Conservation (phyloP, 345 rosid genomes). For the Gossypium australe region DNA sequence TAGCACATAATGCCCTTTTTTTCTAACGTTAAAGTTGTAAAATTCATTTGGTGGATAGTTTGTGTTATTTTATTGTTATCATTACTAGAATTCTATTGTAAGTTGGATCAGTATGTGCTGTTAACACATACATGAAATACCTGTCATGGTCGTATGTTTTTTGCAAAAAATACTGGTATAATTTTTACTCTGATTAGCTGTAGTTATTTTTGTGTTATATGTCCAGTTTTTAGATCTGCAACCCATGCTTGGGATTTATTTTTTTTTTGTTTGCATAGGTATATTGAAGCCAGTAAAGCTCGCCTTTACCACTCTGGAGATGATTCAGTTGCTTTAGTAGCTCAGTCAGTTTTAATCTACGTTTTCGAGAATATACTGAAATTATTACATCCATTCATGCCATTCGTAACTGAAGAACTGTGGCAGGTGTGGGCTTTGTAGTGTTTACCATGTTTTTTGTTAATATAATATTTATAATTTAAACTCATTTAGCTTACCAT, state of each 20-base stretch:
- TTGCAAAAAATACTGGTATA: too few species aligned
- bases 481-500: neutral
- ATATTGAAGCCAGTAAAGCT: conserved; percentile 95
- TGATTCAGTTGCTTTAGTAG: conserved; percentile 41
- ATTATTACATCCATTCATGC: conserved; percentile 96
- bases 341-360: conserved; percentile 83
- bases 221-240: neutral
- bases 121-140: neutral
- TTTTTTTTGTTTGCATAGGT: conserved; percentile 45
- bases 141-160: too few species aligned
- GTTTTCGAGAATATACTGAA: conserved; percentile 80
- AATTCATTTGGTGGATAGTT: neutral
- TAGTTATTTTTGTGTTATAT: neutral
- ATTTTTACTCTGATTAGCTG: too few species aligned
- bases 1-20: neutral
- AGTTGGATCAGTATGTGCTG: neutral
- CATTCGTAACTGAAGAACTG: conserved; percentile 90
- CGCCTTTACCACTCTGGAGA: conserved; percentile 61
- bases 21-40: neutral
- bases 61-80: neutral
- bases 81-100: neutral
- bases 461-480: neutral
- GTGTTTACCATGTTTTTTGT: neutral
- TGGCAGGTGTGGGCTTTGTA: conserved; percentile 65
- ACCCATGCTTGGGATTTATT: conserved; percentile 12